phyloP scores from a whole-genome alignment of 2,329 filamentous ascomycete species.

The Calonectria fujianensis region DNA sequence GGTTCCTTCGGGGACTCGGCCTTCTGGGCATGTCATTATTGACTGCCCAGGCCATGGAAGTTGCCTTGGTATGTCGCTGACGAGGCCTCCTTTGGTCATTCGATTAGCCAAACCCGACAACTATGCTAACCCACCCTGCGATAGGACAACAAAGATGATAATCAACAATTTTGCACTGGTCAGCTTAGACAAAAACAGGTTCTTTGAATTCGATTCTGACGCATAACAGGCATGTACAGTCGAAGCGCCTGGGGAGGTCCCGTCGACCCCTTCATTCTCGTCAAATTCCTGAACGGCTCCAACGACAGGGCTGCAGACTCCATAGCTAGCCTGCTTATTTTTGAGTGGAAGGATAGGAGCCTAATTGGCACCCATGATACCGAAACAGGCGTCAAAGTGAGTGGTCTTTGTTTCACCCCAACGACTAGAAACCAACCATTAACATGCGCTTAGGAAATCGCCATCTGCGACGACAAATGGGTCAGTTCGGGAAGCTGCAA shows the following conservation, averaged over 20 bases:
- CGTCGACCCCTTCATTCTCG: slow-evolving; percentile 90
- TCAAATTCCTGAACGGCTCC: slow-evolving; percentile 82
- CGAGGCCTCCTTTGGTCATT: slow-evolving; percentile 4
- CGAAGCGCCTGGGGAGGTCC: slow-evolving; percentile 90
- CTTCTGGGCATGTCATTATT: slow-evolving; percentile 73
- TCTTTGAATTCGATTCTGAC: slow-evolving; percentile 32
- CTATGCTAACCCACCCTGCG: slow-evolving; percentile 48
- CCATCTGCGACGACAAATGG: slow-evolving; percentile 84
- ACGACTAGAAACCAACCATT: slow-evolving; percentile 11
- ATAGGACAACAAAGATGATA: slow-evolving; percentile 84
- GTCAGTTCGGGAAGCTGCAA: slow-evolving; percentile 84
- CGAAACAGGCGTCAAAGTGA: slow-evolving; percentile 72
- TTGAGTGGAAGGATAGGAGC: slow-evolving; percentile 92
- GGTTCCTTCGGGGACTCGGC: slow-evolving; percentile 70
- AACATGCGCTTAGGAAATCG: slow-evolving; percentile 58
- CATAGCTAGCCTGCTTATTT: slow-evolving; percentile 89
- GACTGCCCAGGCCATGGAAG: slow-evolving; percentile 74
- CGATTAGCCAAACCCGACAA: neutral
- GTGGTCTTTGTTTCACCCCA: slow-evolving; percentile 44
- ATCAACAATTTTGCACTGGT: slow-evolving; percentile 87
- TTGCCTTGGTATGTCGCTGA: slow-evolving; percentile 70
- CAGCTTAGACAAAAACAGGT: slow-evolving; percentile 47
- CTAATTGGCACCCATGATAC: slow-evolving; percentile 82
- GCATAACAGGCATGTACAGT: slow-evolving; percentile 88
- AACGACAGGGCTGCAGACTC: slow-evolving; percentile 78